Conservation (phyloP, 2,329 filamentous ascomycete genomes). For the Penicillium sp. region DNA sequence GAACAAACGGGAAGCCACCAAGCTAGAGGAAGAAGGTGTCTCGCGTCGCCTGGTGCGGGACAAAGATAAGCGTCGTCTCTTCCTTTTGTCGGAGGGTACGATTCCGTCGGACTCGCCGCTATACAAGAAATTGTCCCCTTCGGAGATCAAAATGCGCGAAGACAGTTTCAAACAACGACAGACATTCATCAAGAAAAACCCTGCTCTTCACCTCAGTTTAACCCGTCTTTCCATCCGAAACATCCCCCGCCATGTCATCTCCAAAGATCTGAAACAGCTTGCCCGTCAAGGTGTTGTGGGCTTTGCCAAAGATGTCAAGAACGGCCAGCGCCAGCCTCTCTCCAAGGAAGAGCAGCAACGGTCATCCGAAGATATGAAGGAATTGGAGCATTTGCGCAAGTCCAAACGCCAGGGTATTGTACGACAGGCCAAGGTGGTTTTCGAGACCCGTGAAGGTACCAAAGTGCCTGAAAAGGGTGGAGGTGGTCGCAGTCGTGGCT, state of each 20-base stretch:
- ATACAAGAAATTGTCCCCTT: constrained; percentile 66
- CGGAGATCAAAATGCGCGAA: constrained; percentile 82
- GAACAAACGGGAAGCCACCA: constrained; percentile 69
- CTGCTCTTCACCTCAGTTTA: constrained; percentile 77
- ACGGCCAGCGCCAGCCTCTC: constrained; percentile 65
- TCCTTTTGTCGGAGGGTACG: constrained; percentile 78
- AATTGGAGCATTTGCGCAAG: constrained; percentile 73
- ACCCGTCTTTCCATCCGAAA: constrained; percentile 90
- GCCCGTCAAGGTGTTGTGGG: constrained; percentile 89
- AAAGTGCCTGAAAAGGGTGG: constrained; percentile 74
- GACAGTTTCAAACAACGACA: constrained; percentile 81
- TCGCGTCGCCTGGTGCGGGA: constrained; percentile 60
- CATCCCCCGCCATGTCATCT: constrained; percentile 72
- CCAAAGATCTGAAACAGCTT: constrained; percentile 84
- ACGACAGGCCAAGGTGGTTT: constrained; percentile 89
- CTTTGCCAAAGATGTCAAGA: constrained; percentile 84
- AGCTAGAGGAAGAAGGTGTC: constrained; percentile 64
- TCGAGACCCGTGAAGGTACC: constrained; percentile 76
- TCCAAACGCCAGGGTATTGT: constrained; percentile 80
- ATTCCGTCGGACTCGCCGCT: constrained; percentile 71
- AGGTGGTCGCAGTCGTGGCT: constrained; percentile 79
- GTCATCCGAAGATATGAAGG: constrained; percentile 71
- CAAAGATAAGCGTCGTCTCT: constrained; percentile 85
- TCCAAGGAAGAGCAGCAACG: constrained; percentile 84
- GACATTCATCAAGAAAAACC: constrained; percentile 84